Evolutionary conservation across 495 filamentous ascomycete genomes (phyloP), one percentile per base, ranked within the genome.

Genomic region (Saxophila tyrrhenica): DNA sequence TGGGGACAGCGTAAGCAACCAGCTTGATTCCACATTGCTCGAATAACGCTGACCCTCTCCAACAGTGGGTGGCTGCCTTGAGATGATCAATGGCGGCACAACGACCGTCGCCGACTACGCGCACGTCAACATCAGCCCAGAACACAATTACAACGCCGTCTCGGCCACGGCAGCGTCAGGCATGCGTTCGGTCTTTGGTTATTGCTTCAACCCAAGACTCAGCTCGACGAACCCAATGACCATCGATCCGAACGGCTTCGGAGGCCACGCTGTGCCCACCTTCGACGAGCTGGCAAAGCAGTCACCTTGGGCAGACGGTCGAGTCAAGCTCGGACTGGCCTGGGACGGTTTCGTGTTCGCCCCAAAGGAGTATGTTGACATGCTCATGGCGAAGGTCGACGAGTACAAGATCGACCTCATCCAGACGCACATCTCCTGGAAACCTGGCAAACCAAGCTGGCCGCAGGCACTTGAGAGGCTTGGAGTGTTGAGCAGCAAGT

Each of bases 21-120:
- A 13, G 29, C 5, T 35, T 13, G 13, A 13, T 7, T 7, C 5
- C 29, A 35, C 29, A 13, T 13, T 13, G 13, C 29, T 35, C 7
- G 7, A 35, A 7, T 5, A 35, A 35, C 29, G 29, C 29, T 35
- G 29, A 35, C 29, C 7, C 7, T 35, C 7, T 35, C 13, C 29
- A 35, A 35, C 29, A 35, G 29, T 35, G 29, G 70, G 68, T 2
- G 79, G 77, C 1, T 66, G 68, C 35, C 67, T 77, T 9, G 77
- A 82, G 52, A 67, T 69, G 15, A 39, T 84, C 16, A 69, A 80
- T 56, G 71, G 70, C 3, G 80, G 80, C 15, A 76, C 74, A 3
- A 84, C 80, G 2, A 80, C 77, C 0, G 68, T 79, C 0, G 69
- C 81, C 1, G 79, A 82, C 56, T 76, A 80, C 57, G 74, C 77